phyloP scores from a whole-genome alignment of 306 rosid genomes.

The Luffa aegyptiaca region DNA sequence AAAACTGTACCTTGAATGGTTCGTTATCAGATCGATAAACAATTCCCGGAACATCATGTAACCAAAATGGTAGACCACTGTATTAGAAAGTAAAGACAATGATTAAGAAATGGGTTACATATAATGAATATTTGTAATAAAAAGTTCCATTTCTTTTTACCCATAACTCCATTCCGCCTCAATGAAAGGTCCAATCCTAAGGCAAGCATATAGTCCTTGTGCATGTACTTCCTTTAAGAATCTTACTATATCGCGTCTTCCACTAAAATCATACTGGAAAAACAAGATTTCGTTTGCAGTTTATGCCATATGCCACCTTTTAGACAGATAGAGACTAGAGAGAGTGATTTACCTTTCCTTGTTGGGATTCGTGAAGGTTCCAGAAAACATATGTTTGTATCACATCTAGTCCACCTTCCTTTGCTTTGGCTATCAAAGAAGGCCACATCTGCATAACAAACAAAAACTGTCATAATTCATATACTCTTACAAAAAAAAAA shows the following conservation, averaged over 20 bases:
- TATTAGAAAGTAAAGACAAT: neutral
- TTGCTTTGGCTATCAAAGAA: constrained; percentile 59
- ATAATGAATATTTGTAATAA: neutral
- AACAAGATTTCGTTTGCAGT: neutral
- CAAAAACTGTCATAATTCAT: too few relatives aligned
- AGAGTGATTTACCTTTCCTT: constrained; percentile 39
- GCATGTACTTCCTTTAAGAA: constrained; percentile 67
- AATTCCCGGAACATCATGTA: constrained; percentile 60
- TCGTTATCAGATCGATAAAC: constrained; percentile 64
- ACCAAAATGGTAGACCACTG: constrained; percentile 83
- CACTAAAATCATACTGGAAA: constrained; percentile 60
- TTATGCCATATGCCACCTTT: neutral
- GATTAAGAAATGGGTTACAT: neutral
- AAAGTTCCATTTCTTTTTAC: constrained; percentile 15
- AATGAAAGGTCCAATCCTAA: constrained; percentile 86
- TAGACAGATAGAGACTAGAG: neutral
- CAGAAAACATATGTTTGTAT: constrained; percentile 86
- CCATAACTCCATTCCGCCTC: constrained; percentile 80
- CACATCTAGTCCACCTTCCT: constrained; percentile 69
- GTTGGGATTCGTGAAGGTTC: constrained; percentile 79
- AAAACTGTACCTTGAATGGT: constrained; percentile 53
- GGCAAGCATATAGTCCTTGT: constrained; percentile 63
- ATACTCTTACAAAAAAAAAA: too few relatives aligned
- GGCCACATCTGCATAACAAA: constrained; percentile 65
- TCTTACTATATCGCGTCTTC: constrained; percentile 48